Base-by-base conservation (phyloP, 805 yeast genomes). In the Blastobotrys americana region DNA sequence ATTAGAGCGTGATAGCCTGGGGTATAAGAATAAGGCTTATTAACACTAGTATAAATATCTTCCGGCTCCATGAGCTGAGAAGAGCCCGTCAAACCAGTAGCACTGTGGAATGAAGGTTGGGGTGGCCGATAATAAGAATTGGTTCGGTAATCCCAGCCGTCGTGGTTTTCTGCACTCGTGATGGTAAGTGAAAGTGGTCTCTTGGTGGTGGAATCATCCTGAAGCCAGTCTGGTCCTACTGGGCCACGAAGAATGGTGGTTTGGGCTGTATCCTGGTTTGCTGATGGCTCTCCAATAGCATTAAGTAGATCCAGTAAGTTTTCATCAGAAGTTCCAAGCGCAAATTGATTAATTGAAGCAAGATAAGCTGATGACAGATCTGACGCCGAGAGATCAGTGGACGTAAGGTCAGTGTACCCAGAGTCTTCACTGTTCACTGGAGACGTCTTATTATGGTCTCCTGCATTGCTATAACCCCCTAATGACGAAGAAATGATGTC, bases 1-100 rank as follows among this genome's bases (percentile, higher is more conserved):
- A 85, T 78, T 45, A 90, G 70, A 38, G 80, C 77, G 63, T 88
- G 96, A 61, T 83, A 90, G 2, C 96, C 96, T 1, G 88, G 84
- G 0, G 96, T 89, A 59, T 93, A 90, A 5, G 89, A 76, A 58
- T 84, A 93, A 1, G 97, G 97, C 42, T 68, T 71, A 18, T 66
- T 71, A 13, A 90, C 84, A 42, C 77, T 72, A 17, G 82, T 78
- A 65, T 90, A 93, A 10, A 90, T 56, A 13, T 55, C 60, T 2
- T 53, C 55, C 2, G 63, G 59, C 15, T 45, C 28, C 21, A 22
- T 18, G 16, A 16, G 50, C 46, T 34, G 50, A 37, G 39, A 28
- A 31, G 41, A 44, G 23, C 34, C 48, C n/a, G 45, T 27, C 31
- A 39, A 33, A 37, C 31, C 34, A 3, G 44, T 46, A 8, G 31